A percentile compares a stretch with the other conserved stretches of the same genome.
These are phyloP conservation scores for Mycoemilia scoparia DNA, from an alignment of 192 early-diverging fungal species.

Conservation along the genomic window DNA sequence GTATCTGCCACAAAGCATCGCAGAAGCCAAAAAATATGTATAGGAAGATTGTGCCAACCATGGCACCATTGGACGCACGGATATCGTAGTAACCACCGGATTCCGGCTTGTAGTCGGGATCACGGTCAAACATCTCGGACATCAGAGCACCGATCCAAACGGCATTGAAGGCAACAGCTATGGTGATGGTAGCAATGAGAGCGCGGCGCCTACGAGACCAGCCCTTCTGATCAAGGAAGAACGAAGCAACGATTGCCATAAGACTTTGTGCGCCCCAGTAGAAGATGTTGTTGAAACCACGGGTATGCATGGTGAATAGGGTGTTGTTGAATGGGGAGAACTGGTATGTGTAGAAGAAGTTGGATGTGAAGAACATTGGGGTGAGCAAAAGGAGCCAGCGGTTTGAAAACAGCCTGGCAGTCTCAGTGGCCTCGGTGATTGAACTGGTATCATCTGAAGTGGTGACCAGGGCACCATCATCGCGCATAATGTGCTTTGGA, in stretches of 20 bases:
- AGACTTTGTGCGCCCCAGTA: conserved; percentile 72
- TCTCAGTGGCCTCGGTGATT: conserved; percentile 29
- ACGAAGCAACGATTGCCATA: conserved; percentile 45
- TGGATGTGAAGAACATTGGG: conserved; percentile 60
- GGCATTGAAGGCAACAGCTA: conserved; percentile 29
- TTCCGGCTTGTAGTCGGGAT: no score
- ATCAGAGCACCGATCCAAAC: conserved; percentile 51
- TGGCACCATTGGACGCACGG: no score
- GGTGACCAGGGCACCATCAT: conserved; percentile 48
- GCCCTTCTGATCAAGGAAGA: conserved; percentile 39
- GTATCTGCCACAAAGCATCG: conserved; percentile 72
- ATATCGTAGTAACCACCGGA: no score
- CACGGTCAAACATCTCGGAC: no score
- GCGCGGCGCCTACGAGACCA: conserved; percentile 44
- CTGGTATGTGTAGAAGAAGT: conserved; percentile 84
- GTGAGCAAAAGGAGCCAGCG: conserved; percentile 44
- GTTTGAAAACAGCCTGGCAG: conserved; percentile 38
- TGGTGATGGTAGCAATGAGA: conserved; percentile 31
- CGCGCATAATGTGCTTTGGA: conserved; percentile 41
- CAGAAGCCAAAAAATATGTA: conserved; percentile 60
- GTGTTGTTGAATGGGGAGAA: conserved; percentile 49
- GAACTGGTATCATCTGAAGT: conserved; percentile 53
- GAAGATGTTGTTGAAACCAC: conserved; percentile 60
- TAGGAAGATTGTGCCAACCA: conserved; percentile 39
- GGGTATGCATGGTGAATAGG: conserved; percentile 55